phyloP scores from a whole-genome alignment of 2,329 filamentous ascomycete species.

The Hymenoscyphus infarciens region DNA sequence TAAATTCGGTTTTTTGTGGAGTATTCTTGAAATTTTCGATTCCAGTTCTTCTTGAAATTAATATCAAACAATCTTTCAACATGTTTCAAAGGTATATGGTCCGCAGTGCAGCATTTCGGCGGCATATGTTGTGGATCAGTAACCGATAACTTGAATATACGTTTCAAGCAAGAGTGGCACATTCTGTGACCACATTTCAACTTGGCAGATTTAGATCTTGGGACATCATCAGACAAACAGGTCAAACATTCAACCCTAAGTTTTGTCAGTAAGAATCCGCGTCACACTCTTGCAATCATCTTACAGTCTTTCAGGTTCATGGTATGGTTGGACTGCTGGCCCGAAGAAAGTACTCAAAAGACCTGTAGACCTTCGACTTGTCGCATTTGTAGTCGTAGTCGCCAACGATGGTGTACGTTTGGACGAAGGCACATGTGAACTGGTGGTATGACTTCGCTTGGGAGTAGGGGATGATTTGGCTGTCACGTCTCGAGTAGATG shows the following conservation, averaged over 20 bases:
- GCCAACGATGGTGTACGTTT: conserved; percentile 19
- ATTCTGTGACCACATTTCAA: conserved; percentile 77
- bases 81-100: conserved; percentile 70
- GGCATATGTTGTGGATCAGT: conserved; percentile 80
- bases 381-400: conserved; percentile 19
- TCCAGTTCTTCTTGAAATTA: conserved; percentile 76
- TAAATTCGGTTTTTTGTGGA: conserved; percentile 72
- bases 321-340: conserved; percentile 18
- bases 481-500: conserved; percentile 18
- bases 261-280: conserved; percentile 21
- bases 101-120: conserved; percentile 71
- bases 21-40: conserved; percentile 74
- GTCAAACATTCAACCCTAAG: conserved; percentile 66
- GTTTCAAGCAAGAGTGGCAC: conserved; percentile 73
- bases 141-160: conserved; percentile 71
- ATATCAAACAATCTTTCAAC: conserved; percentile 72
- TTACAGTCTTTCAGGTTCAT: conserved; percentile 32
- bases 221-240: conserved; percentile 66
- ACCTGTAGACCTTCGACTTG: conserved; percentile 20
- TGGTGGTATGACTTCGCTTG: conserved; percentile 29
- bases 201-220: conserved; percentile 60
- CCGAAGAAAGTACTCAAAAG: conserved; percentile 28
- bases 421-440: conserved; percentile 20
- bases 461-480: conserved; percentile 18
- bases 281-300: background rate